phyloP scores from a whole-genome alignment of 225 moss, liverwort and hornwort species.

The Sphagnum tenellum region DNA sequence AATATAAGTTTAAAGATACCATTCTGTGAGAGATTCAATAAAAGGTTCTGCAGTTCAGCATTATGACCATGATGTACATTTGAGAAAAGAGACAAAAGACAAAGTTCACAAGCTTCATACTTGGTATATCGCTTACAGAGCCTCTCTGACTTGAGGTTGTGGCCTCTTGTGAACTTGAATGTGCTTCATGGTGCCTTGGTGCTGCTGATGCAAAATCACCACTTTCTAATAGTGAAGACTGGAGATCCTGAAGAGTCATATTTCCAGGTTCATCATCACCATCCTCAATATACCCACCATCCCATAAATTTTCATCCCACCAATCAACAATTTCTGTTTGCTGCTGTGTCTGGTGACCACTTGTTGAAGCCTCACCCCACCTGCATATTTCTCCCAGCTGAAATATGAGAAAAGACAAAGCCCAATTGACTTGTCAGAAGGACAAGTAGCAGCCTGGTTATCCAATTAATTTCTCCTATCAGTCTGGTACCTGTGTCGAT shows the following conservation, averaged over 20 bases:
- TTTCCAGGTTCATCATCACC: slow-evolving; percentile 31
- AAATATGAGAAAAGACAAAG: background rate
- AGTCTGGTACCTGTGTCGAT: slow-evolving; percentile 31
- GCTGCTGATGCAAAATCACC: slow-evolving; percentile 53
- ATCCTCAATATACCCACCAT: slow-evolving; percentile 26
- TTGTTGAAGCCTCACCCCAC: slow-evolving; percentile 55
- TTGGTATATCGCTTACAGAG: slow-evolving; percentile 34
- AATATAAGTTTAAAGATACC: slow-evolving; percentile 1
- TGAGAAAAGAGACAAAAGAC: slow-evolving; percentile 5
- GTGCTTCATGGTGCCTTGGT: slow-evolving; percentile 14
- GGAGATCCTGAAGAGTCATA: slow-evolving; percentile 66
- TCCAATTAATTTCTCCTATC: background rate
- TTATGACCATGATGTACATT: background rate
- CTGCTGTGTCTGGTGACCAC: slow-evolving; percentile 24
- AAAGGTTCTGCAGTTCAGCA: background rate
- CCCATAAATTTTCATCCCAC: slow-evolving; percentile 70
- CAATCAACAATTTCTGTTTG: slow-evolving; percentile 34
- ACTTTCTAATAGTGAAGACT: slow-evolving; percentile 64
- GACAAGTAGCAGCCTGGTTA: background rate
- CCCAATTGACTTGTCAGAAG: background rate
- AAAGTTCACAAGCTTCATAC: slow-evolving; percentile 12
- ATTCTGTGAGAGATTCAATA: too few species aligned
- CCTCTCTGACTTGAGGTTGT: slow-evolving; percentile 26
- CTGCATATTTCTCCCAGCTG: slow-evolving; percentile 7
- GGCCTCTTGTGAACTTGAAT: slow-evolving; percentile 31